Evolutionary conservation across 306 rosid species (phyloP), one percentile per base, ranked within the genome.

Genomic region (Herpetospermum pedunculosum): DNA sequence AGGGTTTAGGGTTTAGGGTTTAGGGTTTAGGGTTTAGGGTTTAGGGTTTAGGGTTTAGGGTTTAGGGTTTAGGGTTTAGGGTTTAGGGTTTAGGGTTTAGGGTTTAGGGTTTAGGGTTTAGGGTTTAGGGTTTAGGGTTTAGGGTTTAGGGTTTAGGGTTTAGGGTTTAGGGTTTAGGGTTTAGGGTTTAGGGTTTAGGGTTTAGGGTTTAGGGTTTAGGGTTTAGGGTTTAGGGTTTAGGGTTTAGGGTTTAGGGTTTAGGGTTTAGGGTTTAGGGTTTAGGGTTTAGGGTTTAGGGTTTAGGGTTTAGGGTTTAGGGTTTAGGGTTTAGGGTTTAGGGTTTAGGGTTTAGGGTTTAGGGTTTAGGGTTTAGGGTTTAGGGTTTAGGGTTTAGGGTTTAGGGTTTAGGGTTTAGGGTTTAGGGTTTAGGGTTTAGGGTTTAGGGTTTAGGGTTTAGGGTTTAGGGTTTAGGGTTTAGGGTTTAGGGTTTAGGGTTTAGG

Each of bases 261-360:
- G 59, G 59, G 59, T 52, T 52, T 52, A 52, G 59, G 59, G 59
- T 52, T 52, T 52, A 52, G 59, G 59, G 59, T 52, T 52, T 52
- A 52, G 59, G 59, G 59, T 52, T 52, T 52, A 52, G 59, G 59
- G 59, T 52, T 52, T 52, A 52, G 59, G 59, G 59, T 52, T 52
- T 50, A 50, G 25, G 59, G 59, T 52, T 52, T 52, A 52, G 59
- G 59, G 59, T 52, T 52, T 52, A 52, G 58, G 59, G 59, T 18
- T 52, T 52, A 18, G 59, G 59, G 23, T 52, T 52, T 16, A 18
- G 59, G 59, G 23, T 52, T 52, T 16, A 18, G 59, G 59, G 21
- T 52, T 52, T 52, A 52, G 59, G 59, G 59, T 52, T 52, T 52
- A 52, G 59, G 59, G 25, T 52, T 37, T 37, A 50, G 57, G 57